A percentile compares a stretch with the other conserved stretches of the same genome.
Conservation (phyloP, 2,329 filamentous ascomycete species). For the Cytospora piceae region DNA sequence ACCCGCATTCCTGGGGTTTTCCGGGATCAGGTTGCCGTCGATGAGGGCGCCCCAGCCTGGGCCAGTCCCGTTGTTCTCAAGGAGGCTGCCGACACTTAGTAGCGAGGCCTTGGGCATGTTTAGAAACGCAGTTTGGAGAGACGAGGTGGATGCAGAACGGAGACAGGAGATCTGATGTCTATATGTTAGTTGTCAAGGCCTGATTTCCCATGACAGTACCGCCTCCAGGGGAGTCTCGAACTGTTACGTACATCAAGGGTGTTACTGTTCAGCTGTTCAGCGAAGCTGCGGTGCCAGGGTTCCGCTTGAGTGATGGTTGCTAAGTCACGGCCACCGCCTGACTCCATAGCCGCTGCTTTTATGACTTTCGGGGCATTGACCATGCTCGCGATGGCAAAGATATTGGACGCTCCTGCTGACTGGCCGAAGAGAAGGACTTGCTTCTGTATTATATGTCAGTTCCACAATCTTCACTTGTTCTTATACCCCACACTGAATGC, state of each 20-base stretch:
- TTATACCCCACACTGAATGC: background rate
- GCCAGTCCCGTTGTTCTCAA: constrained; percentile 4
- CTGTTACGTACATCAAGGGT: background rate
- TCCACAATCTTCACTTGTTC: background rate
- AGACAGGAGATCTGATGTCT: constrained; percentile 3
- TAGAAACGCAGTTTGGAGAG: background rate
- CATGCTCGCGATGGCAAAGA: constrained; percentile 11
- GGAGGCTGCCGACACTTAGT: constrained; percentile 1
- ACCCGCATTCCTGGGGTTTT: background rate
- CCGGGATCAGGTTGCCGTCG: background rate
- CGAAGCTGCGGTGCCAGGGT: constrained; percentile 13
- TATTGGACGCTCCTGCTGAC: constrained; percentile 3
- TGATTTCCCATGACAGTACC: background rate
- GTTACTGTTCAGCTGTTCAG: background rate
- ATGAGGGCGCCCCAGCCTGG: constrained; percentile 9
- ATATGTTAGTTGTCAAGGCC: background rate
- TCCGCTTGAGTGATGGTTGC: constrained; percentile 1
- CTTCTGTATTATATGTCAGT: background rate
- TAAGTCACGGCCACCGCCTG: constrained; percentile 11
- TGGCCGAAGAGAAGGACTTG: constrained; percentile 5
- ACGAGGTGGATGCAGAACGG: constrained; percentile 1
- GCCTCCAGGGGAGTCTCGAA: background rate
- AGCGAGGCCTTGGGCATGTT: background rate
- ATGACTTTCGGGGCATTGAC: background rate
- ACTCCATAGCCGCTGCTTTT: constrained; percentile 4